Evolutionary conservation across 768 basidiomycete genomes (phyloP).

Genomic region (Stropharia rugosoannulata): DNA sequence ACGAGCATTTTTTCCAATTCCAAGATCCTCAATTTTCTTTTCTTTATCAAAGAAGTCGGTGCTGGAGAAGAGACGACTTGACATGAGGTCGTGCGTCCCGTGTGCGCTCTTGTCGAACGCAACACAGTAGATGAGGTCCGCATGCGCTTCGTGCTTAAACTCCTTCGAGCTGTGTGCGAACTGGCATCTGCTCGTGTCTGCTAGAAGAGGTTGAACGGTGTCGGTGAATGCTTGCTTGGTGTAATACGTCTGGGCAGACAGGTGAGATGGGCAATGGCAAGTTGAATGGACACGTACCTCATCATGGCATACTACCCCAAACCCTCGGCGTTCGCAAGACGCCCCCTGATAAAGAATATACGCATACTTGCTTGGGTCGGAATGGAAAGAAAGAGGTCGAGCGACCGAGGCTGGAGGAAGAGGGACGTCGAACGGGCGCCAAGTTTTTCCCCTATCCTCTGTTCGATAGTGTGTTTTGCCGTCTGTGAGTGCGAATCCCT

Average conservation of each 20-base stretch:
- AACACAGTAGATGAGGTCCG: slow-evolving; percentile 85
- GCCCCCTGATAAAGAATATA: slow-evolving; percentile 82
- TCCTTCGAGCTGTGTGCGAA: slow-evolving; percentile 88
- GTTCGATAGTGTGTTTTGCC: slow-evolving; percentile 84
- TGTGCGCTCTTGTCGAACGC: slow-evolving; percentile 67
- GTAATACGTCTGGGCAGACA: slow-evolving; percentile 70
- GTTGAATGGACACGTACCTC: slow-evolving; percentile 47
- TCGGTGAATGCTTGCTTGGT: slow-evolving; percentile 82
- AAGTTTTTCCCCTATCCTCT: slow-evolving; percentile 82
- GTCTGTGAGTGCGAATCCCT: slow-evolving; percentile 88
- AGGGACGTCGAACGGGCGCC: slow-evolving; percentile 78
- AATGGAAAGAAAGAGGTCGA: slow-evolving; percentile 84
- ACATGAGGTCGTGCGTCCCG: slow-evolving; percentile 51
- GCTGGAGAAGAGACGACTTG: slow-evolving; percentile 77
- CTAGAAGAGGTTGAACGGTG: slow-evolving; percentile 54
- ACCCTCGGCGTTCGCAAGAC: slow-evolving; percentile 52
- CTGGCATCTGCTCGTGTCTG: slow-evolving; percentile 75
- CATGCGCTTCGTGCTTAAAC: slow-evolving; percentile 75
- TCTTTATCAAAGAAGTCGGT: slow-evolving; percentile 79
- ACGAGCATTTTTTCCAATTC: slow-evolving; percentile 79
- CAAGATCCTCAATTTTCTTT: slow-evolving; percentile 76
- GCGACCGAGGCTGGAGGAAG: slow-evolving; percentile 54
- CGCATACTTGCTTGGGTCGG: slow-evolving; percentile 65
- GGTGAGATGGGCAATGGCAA: slow-evolving; percentile 1
- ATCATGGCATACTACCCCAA: slow-evolving; percentile 65